A percentile compares a stretch with the other conserved stretches of the same genome.
These are phyloP conservation scores for Pleurotus tuoliensis DNA, from an alignment of 768 basidiomycete species.

Conservation along the genomic window DNA sequence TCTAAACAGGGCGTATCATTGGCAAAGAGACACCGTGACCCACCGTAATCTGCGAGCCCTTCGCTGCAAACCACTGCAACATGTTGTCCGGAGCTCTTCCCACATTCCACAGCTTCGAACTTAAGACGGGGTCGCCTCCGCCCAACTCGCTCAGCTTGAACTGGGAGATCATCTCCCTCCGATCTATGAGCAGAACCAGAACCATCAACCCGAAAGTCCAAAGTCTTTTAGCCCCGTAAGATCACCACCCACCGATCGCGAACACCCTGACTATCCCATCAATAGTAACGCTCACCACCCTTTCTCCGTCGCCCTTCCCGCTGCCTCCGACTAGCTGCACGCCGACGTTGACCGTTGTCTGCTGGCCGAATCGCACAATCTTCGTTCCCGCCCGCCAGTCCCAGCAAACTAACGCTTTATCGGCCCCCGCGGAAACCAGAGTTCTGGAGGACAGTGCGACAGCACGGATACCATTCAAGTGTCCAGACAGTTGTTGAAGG, in stretches of 20 bases:
- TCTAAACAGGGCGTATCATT: background rate
- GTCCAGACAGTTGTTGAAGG: constrained; percentile 79
- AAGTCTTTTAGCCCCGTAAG: background rate
- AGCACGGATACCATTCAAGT: constrained; percentile 86
- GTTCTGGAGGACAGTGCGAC: constrained; percentile 83
- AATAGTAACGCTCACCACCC: constrained; percentile 87
- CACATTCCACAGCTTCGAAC: constrained; percentile 68
- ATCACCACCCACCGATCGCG: constrained; percentile 67
- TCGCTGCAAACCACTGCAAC: constrained; percentile 93
- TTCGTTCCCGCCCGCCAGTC: constrained; percentile 88
- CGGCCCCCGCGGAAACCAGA: constrained; percentile 80
- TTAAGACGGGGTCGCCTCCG: constrained; percentile 60
- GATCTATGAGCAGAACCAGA: constrained; percentile 20
- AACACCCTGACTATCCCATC: constrained; percentile 90
- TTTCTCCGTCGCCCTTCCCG: constrained; percentile 56
- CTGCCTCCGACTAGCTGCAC: constrained; percentile 59
- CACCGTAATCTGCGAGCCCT: constrained; percentile 88
- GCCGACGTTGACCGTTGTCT: constrained; percentile 88
- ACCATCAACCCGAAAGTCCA: background rate
- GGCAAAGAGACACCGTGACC: constrained; percentile 16
- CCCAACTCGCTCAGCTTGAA: constrained; percentile 83
- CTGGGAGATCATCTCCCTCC: constrained; percentile 88
- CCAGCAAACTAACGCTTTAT: constrained; percentile 80
- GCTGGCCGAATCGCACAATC: constrained; percentile 88
- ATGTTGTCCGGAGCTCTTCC: constrained; percentile 82